These are phyloP conservation scores for Stylosanthes scabra DNA, from an alignment of 331 rosid genomes.

Conservation along the genomic window DNA sequence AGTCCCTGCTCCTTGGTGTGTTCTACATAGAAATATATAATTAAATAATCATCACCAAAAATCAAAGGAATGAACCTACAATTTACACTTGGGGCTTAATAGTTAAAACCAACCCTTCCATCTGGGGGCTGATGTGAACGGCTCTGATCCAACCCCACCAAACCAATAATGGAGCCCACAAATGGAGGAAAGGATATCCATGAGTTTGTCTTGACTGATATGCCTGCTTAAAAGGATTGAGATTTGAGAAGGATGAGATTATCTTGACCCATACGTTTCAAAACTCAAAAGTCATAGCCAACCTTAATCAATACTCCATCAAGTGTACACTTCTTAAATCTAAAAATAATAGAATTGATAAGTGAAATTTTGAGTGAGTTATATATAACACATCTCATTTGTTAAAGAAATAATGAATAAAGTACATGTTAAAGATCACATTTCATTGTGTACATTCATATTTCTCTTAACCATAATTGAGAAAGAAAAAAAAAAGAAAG, in stretches of 20 bases:
- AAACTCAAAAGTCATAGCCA: conserved; percentile 1
- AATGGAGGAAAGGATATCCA: background rate
- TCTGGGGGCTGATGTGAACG: conserved; percentile 21
- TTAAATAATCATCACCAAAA: too few species aligned
- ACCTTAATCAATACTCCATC: background rate
- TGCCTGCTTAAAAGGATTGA: background rate
- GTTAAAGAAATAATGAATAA: too few species aligned
- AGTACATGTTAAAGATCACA: too few species aligned
- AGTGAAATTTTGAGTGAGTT: too few species aligned
- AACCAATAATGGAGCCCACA: conserved; percentile 27
- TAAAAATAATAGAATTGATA: too few species aligned
- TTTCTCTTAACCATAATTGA: background rate
- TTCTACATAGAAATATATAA: too few species aligned
- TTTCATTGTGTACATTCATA: too few species aligned
- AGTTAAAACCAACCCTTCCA: background rate
- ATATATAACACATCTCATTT: too few species aligned
- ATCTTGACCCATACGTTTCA: conserved; percentile 3
- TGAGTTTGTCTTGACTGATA: conserved; percentile 5
- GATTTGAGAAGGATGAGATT: background rate
- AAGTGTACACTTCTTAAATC: background rate
- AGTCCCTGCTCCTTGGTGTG: too few species aligned
- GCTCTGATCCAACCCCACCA: conserved; percentile 15
- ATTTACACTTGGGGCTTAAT: too few species aligned
- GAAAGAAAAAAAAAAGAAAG: background rate
- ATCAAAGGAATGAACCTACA: too few species aligned